Conservation (phyloP, 495 filamentous ascomycete species). For the Patellaria atrata region DNA sequence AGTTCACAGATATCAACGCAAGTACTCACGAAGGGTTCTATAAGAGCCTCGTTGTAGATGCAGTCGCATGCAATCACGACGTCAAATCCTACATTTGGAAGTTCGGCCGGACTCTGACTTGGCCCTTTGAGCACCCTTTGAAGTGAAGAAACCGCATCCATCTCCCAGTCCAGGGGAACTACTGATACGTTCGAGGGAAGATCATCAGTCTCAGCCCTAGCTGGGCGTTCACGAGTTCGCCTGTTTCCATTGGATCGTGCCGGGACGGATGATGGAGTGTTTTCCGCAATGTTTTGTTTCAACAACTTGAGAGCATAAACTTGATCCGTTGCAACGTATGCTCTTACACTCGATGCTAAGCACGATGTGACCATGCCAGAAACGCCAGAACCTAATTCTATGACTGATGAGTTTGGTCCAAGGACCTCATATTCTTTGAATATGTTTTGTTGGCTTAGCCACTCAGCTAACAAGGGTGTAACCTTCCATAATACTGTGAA, state of each 20-base stretch:
- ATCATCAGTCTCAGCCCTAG: background rate
- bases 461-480: constrained; percentile 71
- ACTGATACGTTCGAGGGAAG: constrained; percentile 31
- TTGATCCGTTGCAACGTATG: constrained; percentile 79
- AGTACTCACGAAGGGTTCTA: constrained; percentile 67
- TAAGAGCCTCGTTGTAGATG: constrained; percentile 39
- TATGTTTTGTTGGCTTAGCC: constrained; percentile 52
- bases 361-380: constrained; percentile 58
- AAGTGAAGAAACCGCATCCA: constrained; percentile 25
- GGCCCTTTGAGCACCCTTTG: constrained; percentile 7
- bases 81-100: constrained; percentile 32
- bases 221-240: constrained; percentile 6
- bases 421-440: constrained; percentile 48
- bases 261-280: constrained; percentile 21
- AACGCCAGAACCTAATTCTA: constrained; percentile 83
- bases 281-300: constrained; percentile 58
- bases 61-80: constrained; percentile 32
- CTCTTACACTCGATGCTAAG: constrained; percentile 43
- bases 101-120: background rate
- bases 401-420: constrained; percentile 37
- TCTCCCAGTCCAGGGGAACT: constrained; percentile 57
- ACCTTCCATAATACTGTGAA: constrained; percentile 74
- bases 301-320: constrained; percentile 64
- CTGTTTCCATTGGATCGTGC: constrained; percentile 1
- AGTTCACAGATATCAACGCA: constrained; percentile 66